Conservation (phyloP, 2,329 filamentous ascomycete genomes). For the Zasmidium angulare region DNA sequence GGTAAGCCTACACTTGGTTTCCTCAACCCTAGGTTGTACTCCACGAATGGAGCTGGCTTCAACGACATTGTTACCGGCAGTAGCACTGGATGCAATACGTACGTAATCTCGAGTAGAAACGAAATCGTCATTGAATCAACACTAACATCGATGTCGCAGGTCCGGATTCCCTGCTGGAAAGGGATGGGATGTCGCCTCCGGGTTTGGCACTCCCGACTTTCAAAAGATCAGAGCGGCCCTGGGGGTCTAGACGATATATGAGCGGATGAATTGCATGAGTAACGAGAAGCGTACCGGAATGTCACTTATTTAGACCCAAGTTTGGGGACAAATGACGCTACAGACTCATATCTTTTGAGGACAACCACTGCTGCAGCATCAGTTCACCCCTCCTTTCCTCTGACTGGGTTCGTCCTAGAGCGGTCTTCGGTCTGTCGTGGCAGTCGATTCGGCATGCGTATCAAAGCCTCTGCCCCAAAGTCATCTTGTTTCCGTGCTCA, state of each 20-base stretch:
- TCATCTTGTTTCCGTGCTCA: too few species aligned
- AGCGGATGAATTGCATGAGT: background rate
- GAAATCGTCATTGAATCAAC: too few species aligned
- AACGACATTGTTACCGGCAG: slow-evolving; percentile 48
- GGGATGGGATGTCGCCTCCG: slow-evolving; percentile 30
- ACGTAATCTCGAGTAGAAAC: background rate
- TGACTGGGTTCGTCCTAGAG: too few species aligned
- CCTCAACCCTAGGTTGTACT: slow-evolving; percentile 63
- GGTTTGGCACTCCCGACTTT: slow-evolving; percentile 29
- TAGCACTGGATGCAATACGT: slow-evolving; percentile 38
- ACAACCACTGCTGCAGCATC: too few species aligned
- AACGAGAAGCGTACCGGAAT: background rate
- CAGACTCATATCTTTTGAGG: too few species aligned
- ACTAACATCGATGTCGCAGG: background rate
- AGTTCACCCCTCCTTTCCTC: too few species aligned
- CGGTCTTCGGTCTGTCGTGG: too few species aligned
- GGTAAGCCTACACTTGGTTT: slow-evolving; percentile 56
- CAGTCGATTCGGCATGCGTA: too few species aligned
- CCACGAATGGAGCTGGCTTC: slow-evolving; percentile 47
- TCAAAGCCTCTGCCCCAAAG: too few species aligned
- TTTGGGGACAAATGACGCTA: too few species aligned
- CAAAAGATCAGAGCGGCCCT: slow-evolving; percentile 16
- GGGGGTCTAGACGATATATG: slow-evolving; percentile 1
- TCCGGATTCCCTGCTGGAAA: slow-evolving; percentile 24
- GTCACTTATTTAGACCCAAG: too few species aligned